Evolutionary conservation across 2,329 filamentous ascomycete species (phyloP), one percentile per base, ranked within the genome.

Genomic region (Stagonosporopsis cucurbitacearum): DNA sequence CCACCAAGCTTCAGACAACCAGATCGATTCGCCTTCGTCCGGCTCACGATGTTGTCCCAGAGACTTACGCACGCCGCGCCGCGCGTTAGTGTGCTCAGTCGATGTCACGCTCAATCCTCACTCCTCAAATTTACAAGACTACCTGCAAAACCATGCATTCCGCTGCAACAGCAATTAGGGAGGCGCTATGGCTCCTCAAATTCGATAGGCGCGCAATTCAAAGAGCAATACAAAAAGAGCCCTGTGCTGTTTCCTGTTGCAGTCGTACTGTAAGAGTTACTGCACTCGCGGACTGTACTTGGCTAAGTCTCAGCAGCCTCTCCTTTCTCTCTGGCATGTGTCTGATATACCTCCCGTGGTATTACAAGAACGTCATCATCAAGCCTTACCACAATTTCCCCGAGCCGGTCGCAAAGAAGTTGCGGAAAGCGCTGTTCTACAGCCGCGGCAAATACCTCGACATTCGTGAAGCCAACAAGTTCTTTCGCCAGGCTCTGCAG

Each of bases 361-460:
- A 80, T 66, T 81, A 81, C 68, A 69, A 75, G 20, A 74, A 74
- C 53, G 76, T 81, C 67, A 80, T 81, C 59, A 68, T 79, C 45
- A 76, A 70, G 43, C 74, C 80, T 12, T 83, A 82, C 66, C 80
- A 83, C 72, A 81, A 82, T 50, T 86, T 80, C 70, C 91, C 91
- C 2, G 85, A 89, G 37, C 82, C 86, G 1, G 86, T 94, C 30
- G 90, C 90, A 9, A 88, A 89, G 67, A 87, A 90, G 58, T 82
- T 99, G 42, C 90, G 95, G 28, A 86, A 88, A 63, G 95, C 92
- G 0, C 79, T 98, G 23, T 97, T 94, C 78, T 96, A 91, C 76
- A 93, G 95, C 68, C 67, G 70, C 23, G 71, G 70, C 19, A 85
- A 89, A 61, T 82, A 86, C 35, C 83, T 89, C 4, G 88, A 96